Base-by-base conservation (phyloP, 176 grass and related monocot genomes). In the Triticum timopheevii region DNA sequence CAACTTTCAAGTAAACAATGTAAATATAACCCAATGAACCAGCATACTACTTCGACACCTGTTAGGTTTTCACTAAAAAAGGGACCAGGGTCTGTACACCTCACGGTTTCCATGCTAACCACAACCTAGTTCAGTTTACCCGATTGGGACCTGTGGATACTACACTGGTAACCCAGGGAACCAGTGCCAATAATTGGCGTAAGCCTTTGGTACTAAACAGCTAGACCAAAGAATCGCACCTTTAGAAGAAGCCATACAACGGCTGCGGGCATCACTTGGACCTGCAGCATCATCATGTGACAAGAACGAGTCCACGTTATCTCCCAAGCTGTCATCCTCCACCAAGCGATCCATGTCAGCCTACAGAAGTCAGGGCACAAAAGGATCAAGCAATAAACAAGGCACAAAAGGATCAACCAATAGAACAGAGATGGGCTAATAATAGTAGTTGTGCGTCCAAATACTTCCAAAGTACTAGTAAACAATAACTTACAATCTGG, bases 291-390 rank as follows among this genome's bases (percentile, higher is more conserved):
- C 94, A 90, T 96, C 87, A 93, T 91, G 94, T 45, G 90, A 88
- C 87, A 93, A 77, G 90, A 93, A 95, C 33, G 92, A 93, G 61
- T 98, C 95, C 12, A 96, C 87, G 61, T 94, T 96, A 89, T 91
- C 92, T 88, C 95, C 92, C 86, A 96, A 84, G 79, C 88, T 90
- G 34, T 50, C 90, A 89, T 95, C 93, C 66, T 93, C 95, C 70
- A 84, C 93, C 86, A 90, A 93, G 63, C n/a, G 91, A 85, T 92
- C 95, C 86, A 90, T 93, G 85, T 95, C 93, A 93, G 67, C 90
- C 97, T 99, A 62, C 31, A 84, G 27, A 84, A 61, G 71, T 71
- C 25, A 78, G 28, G 31, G 76, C 11, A 79, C 65, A 6, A 91
- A 80, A 66, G 25, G 45, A 80, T 40, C 44, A 58, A 86, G 20